Evolutionary conservation across 2,329 filamentous ascomycete genomes (phyloP).

Genomic region (Phaeosphaeria sp.): DNA sequence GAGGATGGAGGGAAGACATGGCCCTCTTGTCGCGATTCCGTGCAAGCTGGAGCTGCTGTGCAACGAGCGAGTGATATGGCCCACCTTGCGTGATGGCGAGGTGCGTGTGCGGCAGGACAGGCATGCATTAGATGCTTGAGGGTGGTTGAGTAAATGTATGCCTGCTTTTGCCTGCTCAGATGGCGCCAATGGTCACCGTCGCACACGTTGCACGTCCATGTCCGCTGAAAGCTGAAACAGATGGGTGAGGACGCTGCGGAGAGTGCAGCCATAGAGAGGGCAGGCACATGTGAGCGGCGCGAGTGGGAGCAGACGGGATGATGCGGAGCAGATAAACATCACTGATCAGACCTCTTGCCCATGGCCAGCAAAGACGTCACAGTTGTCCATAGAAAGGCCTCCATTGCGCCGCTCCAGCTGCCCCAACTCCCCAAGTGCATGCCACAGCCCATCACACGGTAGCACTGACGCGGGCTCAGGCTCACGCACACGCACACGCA

Average conservation of each 20-base stretch:
- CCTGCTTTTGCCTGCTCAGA: slow-evolving; percentile 1
- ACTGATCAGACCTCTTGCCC: not conserved
- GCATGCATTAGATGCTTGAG: slow-evolving; percentile 1
- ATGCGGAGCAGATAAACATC: not conserved
- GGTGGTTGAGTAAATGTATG: not conserved
- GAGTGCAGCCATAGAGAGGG: not conserved
- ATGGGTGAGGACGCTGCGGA: slow-evolving; percentile 10
- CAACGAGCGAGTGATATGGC: not conserved
- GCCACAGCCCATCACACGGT: slow-evolving; percentile 12
- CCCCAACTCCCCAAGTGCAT: not conserved
- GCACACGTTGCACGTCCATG: slow-evolving; percentile 14
- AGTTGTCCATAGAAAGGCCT: not conserved
- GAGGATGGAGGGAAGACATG: slow-evolving; percentile 10
- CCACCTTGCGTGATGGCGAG: slow-evolving; percentile 1
- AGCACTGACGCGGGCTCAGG: slow-evolving; percentile 17
- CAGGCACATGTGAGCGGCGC: slow-evolving; percentile 5
- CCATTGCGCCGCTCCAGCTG: not conserved
- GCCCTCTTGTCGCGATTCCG: slow-evolving; percentile 13
- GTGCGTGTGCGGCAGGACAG: not conserved
- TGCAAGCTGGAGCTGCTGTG: slow-evolving; percentile 3
- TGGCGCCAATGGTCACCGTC: slow-evolving; percentile 1
- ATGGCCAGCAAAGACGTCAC: not conserved
- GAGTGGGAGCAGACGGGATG: not conserved
- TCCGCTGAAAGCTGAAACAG: slow-evolving; percentile 3
- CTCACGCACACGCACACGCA: slow-evolving; percentile 15